Conservation (phyloP, 345 rosid genomes). For the Balakata baccata region DNA sequence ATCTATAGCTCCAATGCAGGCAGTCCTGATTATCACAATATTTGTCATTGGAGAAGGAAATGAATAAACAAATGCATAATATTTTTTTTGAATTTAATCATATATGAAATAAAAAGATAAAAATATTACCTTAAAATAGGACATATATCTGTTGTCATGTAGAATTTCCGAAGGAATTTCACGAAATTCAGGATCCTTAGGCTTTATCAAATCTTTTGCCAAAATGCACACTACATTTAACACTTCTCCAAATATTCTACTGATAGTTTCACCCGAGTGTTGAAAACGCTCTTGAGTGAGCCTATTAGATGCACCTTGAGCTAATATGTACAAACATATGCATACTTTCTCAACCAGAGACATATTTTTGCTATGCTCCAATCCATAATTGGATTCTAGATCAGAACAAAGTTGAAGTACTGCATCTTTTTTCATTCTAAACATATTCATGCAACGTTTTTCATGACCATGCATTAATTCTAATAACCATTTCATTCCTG, state of each 20-base stretch:
- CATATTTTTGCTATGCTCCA: neutral
- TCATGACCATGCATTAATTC: no score
- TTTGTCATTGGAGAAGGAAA: no score
- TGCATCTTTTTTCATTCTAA: neutral
- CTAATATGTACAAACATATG: neutral
- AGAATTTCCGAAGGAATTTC: neutral
- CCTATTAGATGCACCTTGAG: neutral
- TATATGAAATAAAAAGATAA: neutral
- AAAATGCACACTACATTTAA: no score
- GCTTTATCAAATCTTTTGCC: neutral
- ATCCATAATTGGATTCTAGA: neutral
- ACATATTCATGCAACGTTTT: neutral
- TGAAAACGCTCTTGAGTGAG: neutral
- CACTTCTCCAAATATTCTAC: neutral
- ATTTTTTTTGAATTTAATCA: no score
- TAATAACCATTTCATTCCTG: no score
- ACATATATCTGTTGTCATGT: neutral
- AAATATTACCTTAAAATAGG: neutral
- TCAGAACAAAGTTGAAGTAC: neutral
- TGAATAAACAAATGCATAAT: no score
- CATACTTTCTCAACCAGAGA: neutral
- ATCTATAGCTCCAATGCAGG: neutral
- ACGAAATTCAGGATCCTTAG: neutral
- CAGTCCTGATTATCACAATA: no score
- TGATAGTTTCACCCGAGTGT: neutral